These are phyloP conservation scores for Microcyclospora pomicola DNA, from an alignment of 2,329 filamentous ascomycete genomes.

Conservation along the genomic window DNA sequence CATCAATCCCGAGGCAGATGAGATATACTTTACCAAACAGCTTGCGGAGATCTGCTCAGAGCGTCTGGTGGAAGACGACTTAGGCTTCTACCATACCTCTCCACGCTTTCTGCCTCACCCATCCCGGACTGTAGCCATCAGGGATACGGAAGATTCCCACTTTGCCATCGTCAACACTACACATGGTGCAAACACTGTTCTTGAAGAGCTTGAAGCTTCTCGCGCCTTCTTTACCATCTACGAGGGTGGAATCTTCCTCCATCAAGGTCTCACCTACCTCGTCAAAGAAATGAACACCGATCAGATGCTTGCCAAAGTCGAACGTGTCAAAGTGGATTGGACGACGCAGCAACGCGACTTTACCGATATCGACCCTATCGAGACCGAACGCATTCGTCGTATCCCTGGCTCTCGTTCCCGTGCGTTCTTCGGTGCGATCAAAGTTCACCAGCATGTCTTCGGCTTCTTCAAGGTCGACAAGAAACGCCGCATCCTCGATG, in stretches of 20 bases:
- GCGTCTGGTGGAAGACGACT: conserved; percentile 56
- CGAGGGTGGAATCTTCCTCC: conserved; percentile 90
- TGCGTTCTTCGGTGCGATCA: conserved; percentile 77
- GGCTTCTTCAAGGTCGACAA: conserved; percentile 97
- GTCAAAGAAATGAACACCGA: conserved; percentile 80
- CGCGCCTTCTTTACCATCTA: conserved; percentile 94
- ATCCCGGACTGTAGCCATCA: conserved; percentile 70
- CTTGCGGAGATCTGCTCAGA: conserved; percentile 58
- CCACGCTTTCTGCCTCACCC: conserved; percentile 76
- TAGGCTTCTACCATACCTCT: conserved; percentile 83
- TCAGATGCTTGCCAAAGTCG: conserved; percentile 69
- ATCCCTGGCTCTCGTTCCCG: conserved; percentile 50
- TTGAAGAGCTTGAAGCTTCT: conserved; percentile 92
- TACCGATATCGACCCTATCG: conserved; percentile 85
- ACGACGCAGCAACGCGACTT: conserved; percentile 85
- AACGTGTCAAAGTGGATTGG: conserved; percentile 86
- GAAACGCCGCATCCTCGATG: conserved; percentile 72
- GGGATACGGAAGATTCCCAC: conserved; percentile 80
- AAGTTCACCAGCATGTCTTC: conserved; percentile 78
- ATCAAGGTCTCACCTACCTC: conserved; percentile 87
- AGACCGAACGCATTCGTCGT: conserved; percentile 72
- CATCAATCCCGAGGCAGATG: conserved; percentile 63
- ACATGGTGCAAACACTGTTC: conserved; percentile 64
- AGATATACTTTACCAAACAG: conserved; percentile 63
- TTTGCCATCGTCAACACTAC: conserved; percentile 89